These are phyloP conservation scores for Glycine latifolia DNA, from an alignment of 306 rosid species.

Conservation along the genomic window DNA sequence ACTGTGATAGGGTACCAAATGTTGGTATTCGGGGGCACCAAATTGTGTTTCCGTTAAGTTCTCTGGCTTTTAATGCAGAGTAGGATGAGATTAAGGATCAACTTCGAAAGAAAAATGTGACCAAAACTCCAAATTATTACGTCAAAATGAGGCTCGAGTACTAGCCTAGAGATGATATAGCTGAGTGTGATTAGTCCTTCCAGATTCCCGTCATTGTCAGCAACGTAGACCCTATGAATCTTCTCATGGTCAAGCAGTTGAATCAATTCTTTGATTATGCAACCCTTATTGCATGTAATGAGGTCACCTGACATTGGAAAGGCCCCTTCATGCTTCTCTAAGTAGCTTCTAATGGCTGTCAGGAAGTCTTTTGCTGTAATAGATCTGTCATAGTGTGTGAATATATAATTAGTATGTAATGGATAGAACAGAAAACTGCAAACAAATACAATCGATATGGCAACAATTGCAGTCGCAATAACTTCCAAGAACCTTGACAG, in stretches of 20 bases:
- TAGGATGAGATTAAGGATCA: too few relatives aligned
- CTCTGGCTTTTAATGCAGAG: too few relatives aligned
- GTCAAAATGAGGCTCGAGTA: slow-evolving; percentile 70
- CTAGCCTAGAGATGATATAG: slow-evolving; percentile 89
- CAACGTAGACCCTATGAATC: slow-evolving; percentile 72
- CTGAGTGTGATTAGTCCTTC: slow-evolving; percentile 82
- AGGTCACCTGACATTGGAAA: slow-evolving; percentile 56
- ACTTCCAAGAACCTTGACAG: too few relatives aligned
- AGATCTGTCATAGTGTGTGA: slow-evolving; percentile 58
- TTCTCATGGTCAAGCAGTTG: slow-evolving; percentile 75
- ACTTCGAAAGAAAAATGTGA: too few relatives aligned
- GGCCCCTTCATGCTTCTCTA: slow-evolving; percentile 57
- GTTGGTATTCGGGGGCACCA: background rate
- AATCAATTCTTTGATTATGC: slow-evolving; percentile 74
- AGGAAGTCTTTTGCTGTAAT: slow-evolving; percentile 80
- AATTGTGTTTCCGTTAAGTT: too few relatives aligned
- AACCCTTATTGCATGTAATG: slow-evolving; percentile 70
- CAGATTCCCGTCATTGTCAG: slow-evolving; percentile 65
- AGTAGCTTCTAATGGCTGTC: slow-evolving; percentile 68
- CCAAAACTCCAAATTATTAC: slow-evolving; percentile 35
- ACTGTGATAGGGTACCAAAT: background rate
- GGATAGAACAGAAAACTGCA: background rate
- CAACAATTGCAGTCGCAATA: too few relatives aligned
- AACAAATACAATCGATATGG: too few relatives aligned
- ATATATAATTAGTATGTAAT: slow-evolving; percentile 17